Evolutionary conservation across 2,329 filamentous ascomycete species (phyloP).

Genomic region (Sporothrix pseudoabietina): DNA sequence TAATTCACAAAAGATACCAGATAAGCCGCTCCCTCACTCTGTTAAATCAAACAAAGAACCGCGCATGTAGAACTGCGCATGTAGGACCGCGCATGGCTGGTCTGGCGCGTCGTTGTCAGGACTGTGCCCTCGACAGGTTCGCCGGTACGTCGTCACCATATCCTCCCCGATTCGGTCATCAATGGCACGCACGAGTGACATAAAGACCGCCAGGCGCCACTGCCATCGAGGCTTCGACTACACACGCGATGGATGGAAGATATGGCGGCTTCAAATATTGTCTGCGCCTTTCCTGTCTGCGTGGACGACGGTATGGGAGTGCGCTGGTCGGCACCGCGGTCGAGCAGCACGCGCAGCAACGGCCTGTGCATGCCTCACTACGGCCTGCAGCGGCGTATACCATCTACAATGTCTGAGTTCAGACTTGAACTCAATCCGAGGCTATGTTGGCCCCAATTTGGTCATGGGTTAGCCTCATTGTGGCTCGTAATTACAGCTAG

Average conservation of each 20-base stretch:
- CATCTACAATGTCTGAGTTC: too few relatives aligned
- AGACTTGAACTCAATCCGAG: too few relatives aligned
- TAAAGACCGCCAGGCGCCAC: background rate
- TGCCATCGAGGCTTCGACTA: background rate
- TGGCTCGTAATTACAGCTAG: too few relatives aligned
- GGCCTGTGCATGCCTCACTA: background rate
- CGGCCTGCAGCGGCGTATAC: background rate
- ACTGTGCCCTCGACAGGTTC: background rate
- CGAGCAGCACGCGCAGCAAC: background rate
- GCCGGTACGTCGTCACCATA: background rate
- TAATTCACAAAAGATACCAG: too few relatives aligned
- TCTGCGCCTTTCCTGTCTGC: background rate
- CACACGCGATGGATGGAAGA: background rate
- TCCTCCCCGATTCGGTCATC: background rate
- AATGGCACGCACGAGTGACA: background rate
- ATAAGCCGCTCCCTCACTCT: too few relatives aligned
- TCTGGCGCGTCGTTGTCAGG: constrained; percentile 38
- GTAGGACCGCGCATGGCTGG: too few relatives aligned
- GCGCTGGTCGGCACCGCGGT: background rate
- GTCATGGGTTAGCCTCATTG: too few relatives aligned
- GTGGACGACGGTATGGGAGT: background rate
- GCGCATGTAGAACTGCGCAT: too few relatives aligned
- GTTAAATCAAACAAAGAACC: too few relatives aligned
- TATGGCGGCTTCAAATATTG: background rate
- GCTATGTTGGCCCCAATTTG: too few relatives aligned